A percentile compares a stretch with the other conserved stretches of the same genome.
These are phyloP conservation scores for Vigna hirtella DNA, from an alignment of 306 rosid genomes.

Conservation along the genomic window DNA sequence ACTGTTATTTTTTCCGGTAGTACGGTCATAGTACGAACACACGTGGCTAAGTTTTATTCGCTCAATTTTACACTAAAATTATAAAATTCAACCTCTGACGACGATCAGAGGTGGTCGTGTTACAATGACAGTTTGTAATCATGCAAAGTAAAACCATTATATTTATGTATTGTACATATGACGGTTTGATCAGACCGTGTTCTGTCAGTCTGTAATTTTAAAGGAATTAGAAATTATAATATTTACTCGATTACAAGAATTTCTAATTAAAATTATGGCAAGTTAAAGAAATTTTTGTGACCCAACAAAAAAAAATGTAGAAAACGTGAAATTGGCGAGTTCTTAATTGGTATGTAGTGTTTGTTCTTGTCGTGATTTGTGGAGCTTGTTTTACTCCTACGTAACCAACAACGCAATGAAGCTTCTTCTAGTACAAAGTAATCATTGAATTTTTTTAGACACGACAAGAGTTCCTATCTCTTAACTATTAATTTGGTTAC, in stretches of 20 bases:
- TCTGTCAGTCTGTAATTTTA: no score
- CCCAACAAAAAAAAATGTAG: background rate
- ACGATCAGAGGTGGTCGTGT: no score
- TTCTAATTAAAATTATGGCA: no score
- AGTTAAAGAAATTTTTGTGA: background rate
- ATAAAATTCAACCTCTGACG: background rate
- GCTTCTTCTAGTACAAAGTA: constrained; percentile 25
- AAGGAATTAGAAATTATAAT: no score
- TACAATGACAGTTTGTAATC: background rate
- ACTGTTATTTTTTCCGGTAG: no score
- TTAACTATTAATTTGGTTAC: background rate
- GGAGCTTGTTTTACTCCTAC: background rate
- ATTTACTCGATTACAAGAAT: no score
- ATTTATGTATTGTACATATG: no score
- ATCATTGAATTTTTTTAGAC: background rate
- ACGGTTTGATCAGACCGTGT: no score
- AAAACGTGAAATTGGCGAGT: background rate
- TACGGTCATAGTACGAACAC: no score
- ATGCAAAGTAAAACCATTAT: no score
- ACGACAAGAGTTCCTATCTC: background rate
- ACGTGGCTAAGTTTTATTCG: no score
- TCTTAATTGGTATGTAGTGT: background rate
- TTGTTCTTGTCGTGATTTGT: background rate
- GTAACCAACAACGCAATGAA: constrained; percentile 27
- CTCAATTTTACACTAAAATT: no score